phyloP scores from a whole-genome alignment of 768 basidiomycete genomes.

The Amanita inopinata region DNA sequence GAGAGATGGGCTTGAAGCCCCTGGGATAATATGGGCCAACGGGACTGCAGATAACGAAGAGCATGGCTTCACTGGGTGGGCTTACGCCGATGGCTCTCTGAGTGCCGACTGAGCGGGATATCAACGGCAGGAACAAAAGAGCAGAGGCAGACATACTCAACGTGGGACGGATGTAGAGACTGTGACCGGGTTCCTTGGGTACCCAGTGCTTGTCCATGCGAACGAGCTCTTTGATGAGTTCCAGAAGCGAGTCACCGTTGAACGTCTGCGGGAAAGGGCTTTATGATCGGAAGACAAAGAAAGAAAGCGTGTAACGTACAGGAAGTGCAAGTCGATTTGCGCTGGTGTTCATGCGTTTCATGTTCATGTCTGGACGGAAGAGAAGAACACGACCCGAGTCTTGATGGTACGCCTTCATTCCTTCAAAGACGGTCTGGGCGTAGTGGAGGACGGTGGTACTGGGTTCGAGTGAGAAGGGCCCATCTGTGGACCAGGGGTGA shows the following conservation, averaged over 20 bases:
- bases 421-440: conserved; percentile 86
- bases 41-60: conserved; percentile 78
- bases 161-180: conserved; percentile 84
- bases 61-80: conserved; percentile 69
- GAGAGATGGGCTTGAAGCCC: conserved; percentile 87
- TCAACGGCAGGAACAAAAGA: background rate
- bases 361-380: conserved; percentile 96
- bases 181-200: conserved; percentile 79
- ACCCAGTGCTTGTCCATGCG: conserved; percentile 85
- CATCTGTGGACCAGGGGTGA: conserved; percentile 35
- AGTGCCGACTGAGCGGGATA: conserved; percentile 55
- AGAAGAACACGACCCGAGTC: conserved; percentile 63
- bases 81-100: conserved; percentile 60
- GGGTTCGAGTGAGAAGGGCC: conserved; percentile 65
- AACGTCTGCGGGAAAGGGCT: conserved; percentile 46
- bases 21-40: conserved; percentile 82
- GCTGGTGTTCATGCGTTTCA: conserved; percentile 88
- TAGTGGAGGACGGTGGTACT: conserved; percentile 84
- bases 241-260: conserved; percentile 60
- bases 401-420: conserved; percentile 88
- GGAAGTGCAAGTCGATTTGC: conserved; percentile 72
- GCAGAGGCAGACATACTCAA: conserved; percentile 32
- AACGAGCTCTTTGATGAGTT: conserved; percentile 82
- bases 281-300: conserved; percentile 1
- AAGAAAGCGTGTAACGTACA: conserved; percentile 30